Evolutionary conservation across 2,329 filamentous ascomycete species (phyloP).

Genomic region (Phaeoacremonium minimum): DNA sequence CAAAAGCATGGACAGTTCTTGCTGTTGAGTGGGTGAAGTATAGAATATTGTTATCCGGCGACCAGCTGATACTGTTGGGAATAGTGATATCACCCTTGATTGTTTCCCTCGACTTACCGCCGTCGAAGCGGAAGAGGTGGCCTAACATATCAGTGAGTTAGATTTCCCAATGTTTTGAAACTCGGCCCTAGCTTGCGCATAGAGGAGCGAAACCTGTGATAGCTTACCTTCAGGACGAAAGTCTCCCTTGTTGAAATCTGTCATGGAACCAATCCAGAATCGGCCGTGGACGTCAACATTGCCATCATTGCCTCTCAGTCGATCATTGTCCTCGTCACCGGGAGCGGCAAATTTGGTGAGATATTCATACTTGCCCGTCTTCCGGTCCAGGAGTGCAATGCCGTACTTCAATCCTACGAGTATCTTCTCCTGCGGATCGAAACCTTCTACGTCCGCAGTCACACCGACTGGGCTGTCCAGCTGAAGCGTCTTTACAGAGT

Average conservation of each 20-base stretch:
- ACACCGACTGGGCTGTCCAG: constrained; percentile 55
- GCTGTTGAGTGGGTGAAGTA: constrained; percentile 80
- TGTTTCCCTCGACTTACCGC: constrained; percentile 52
- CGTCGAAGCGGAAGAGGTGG: constrained; percentile 67
- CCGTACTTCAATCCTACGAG: constrained; percentile 78
- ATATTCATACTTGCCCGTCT: constrained; percentile 49
- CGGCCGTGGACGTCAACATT: constrained; percentile 74
- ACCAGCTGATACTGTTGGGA: constrained; percentile 84
- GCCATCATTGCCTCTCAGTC: constrained; percentile 75
- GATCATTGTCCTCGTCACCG: constrained; percentile 33
- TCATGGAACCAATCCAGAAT: constrained; percentile 87
- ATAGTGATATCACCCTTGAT: constrained; percentile 66
- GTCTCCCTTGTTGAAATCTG: constrained; percentile 56
- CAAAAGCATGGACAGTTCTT: constrained; percentile 67
- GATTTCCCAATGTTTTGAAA: not conserved
- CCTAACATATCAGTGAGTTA: constrained; percentile 38
- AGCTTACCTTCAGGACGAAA: constrained; percentile 57
- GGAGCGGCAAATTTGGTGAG: constrained; percentile 41
- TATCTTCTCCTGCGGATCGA: constrained; percentile 59
- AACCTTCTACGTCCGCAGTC: constrained; percentile 74
- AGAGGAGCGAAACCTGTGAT: no score
- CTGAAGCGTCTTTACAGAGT: constrained; percentile 57
- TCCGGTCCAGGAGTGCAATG: constrained; percentile 70
- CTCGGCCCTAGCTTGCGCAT: constrained; percentile 10
- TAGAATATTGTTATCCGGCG: constrained; percentile 65